These are phyloP conservation scores for Terana coerulea DNA, from an alignment of 768 basidiomycete genomes.

Conservation along the genomic window DNA sequence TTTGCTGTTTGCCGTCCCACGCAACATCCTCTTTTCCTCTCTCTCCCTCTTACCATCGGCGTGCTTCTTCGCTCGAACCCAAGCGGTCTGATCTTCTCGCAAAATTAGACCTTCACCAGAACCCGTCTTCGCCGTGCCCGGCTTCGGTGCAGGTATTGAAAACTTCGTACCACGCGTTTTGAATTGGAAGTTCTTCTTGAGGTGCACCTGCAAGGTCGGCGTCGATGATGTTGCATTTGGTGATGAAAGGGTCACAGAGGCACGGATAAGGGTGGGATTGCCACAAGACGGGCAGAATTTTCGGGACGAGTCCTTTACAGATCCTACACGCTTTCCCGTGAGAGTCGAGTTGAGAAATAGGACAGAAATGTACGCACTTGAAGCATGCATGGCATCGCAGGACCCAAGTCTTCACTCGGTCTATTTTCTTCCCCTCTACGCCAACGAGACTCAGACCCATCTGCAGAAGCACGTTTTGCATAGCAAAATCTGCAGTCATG, in stretches of 20 bases:
- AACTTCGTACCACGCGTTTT: slow-evolving; percentile 87
- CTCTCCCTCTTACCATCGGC: slow-evolving; percentile 71
- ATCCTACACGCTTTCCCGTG: too few relatives aligned
- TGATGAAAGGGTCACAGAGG: slow-evolving; percentile 81
- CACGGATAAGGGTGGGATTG: slow-evolving; percentile 84
- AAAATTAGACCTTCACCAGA: slow-evolving; percentile 81
- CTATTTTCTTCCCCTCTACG: slow-evolving; percentile 85
- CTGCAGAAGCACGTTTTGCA: slow-evolving; percentile 96
- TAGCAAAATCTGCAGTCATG: slow-evolving; percentile 98
- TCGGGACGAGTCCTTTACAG: slow-evolving; percentile 90
- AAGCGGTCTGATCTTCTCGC: slow-evolving; percentile 91
- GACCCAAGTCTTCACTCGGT: slow-evolving; percentile 93
- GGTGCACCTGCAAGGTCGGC: slow-evolving; percentile 80
- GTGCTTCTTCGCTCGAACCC: slow-evolving; percentile 74
- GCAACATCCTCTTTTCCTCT: slow-evolving; percentile 74
- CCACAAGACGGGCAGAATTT: slow-evolving; percentile 99
- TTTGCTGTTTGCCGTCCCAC: slow-evolving; percentile 23
- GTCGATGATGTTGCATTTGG: slow-evolving; percentile 56
- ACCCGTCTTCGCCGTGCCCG: slow-evolving; percentile 82
- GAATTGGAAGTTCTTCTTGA: slow-evolving; percentile 96
- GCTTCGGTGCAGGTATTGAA: slow-evolving; percentile 86
- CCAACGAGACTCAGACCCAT: slow-evolving; percentile 91
- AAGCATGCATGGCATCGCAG: slow-evolving; percentile 97
- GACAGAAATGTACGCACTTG: slow-evolving; percentile 62
- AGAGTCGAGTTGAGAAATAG: background rate